Percentiles rank a stretch among this genome's conserved stretches.
These are phyloP conservation scores for Penicillium verrucosum DNA, from an alignment of 2,329 filamentous ascomycete species.

Conservation along the genomic window DNA sequence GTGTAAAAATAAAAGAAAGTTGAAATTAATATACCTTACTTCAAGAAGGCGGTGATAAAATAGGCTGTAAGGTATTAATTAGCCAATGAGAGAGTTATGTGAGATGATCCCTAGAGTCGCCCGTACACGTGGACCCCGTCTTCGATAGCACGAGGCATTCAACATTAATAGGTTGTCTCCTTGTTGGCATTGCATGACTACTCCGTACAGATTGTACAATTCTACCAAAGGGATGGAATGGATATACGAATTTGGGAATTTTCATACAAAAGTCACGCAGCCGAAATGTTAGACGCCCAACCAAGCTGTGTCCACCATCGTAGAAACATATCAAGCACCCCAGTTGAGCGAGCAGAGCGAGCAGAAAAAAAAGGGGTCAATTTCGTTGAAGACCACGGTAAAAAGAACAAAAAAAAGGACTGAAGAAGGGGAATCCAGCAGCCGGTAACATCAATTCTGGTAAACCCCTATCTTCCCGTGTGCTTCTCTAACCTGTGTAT, in stretches of 20 bases:
- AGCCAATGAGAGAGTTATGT: no score
- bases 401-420: slow-evolving; percentile 18
- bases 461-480: slow-evolving; percentile 24
- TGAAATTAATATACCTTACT: no score
- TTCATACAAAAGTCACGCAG: slow-evolving; percentile 21
- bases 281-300: slow-evolving; percentile 21
- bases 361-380: slow-evolving; percentile 20
- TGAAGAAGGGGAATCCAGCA: slow-evolving; percentile 21
- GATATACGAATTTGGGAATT: slow-evolving; percentile 17
- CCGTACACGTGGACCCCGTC: neutral
- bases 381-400: slow-evolving; percentile 21
- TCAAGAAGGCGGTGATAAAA: no score
- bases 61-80: no score
- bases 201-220: neutral
- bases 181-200: neutral
- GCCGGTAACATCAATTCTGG: slow-evolving; percentile 22
- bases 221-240: neutral
- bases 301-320: slow-evolving; percentile 14
- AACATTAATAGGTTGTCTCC: neutral
- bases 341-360: slow-evolving; percentile 14
- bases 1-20: no score
- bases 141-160: neutral
- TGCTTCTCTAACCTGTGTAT: slow-evolving; percentile 33
- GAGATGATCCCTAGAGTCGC: no score
- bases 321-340: slow-evolving; percentile 18